A percentile compares a stretch with the other conserved stretches of the same genome.
phyloP scores from a whole-genome alignment of 345 rosid species.

The Acer saccharum region DNA sequence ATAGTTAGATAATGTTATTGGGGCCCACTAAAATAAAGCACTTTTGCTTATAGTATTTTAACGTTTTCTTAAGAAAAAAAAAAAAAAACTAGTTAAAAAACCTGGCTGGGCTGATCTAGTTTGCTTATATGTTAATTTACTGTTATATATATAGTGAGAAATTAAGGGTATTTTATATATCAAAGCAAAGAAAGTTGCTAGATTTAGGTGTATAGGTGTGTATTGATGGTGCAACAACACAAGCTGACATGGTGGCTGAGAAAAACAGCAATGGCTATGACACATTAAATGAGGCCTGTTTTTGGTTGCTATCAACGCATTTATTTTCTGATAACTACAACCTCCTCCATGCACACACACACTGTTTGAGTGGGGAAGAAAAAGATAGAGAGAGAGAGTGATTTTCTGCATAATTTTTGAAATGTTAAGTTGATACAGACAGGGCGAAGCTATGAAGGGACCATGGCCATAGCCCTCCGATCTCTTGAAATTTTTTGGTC shows the following conservation, averaged over 20 bases:
- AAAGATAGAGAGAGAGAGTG: too few species aligned
- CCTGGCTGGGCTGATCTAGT: neutral
- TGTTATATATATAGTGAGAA: too few species aligned
- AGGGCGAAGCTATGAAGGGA: too few species aligned
- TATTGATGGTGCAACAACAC: constrained; percentile 33
- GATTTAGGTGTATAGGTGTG: constrained; percentile 6
- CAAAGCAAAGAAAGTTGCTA: neutral
- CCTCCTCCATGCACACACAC: neutral
- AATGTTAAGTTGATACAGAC: too few species aligned
- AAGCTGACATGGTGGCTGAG: constrained; percentile 31
- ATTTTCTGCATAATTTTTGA: too few species aligned
- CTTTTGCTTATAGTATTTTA: neutral
- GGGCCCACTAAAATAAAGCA: neutral
- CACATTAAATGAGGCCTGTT: constrained; percentile 37
- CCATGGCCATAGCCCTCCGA: too few species aligned
- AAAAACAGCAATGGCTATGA: constrained; percentile 20
- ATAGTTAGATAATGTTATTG: neutral
- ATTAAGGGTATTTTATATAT: neutral
- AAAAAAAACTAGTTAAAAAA: too few species aligned
- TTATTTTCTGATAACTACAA: constrained; percentile 26
- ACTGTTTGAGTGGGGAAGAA: neutral
- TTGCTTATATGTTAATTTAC: neutral
- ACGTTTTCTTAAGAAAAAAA: neutral
- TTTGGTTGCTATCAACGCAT: constrained; percentile 42
- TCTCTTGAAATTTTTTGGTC: too few species aligned